Conservation (phyloP, 495 filamentous ascomycete species). For the Schizothecium vesticola region DNA sequence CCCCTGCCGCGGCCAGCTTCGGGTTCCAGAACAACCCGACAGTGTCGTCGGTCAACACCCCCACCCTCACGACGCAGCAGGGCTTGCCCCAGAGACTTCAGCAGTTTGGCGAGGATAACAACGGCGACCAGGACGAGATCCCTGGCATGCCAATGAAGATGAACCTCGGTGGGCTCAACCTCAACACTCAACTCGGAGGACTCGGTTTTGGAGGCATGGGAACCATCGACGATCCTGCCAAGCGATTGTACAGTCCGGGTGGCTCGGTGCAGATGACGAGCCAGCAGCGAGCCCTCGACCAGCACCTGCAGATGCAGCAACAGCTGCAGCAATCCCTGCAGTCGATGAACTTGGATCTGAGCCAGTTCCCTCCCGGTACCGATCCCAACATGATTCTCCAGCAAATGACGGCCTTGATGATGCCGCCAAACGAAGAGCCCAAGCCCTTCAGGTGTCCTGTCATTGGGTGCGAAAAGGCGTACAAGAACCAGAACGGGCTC, state of each 20-base stretch:
- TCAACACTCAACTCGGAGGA: slow-evolving; percentile 39
- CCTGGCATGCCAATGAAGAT: slow-evolving; percentile 56
- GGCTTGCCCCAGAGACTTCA: slow-evolving; percentile 37
- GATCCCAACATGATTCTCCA: slow-evolving; percentile 72
- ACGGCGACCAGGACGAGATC: slow-evolving; percentile 50
- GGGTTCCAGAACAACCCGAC: slow-evolving; percentile 90
- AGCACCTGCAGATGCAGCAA: slow-evolving; percentile 33
- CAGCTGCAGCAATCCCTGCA: slow-evolving; percentile 56
- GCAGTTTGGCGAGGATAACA: slow-evolving; percentile 48
- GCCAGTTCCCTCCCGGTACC: slow-evolving; percentile 65
- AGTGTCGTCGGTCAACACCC: slow-evolving; percentile 96
- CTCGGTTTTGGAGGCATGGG: slow-evolving; percentile 27
- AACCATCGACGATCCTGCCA: slow-evolving; percentile 94
- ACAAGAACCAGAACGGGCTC: slow-evolving; percentile 98
- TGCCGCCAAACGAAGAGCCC: slow-evolving; percentile 61
- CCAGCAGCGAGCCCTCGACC: slow-evolving; percentile 40
- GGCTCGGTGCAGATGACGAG: slow-evolving; percentile 57
- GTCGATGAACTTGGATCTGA: slow-evolving; percentile 58
- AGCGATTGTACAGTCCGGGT: slow-evolving; percentile 81
- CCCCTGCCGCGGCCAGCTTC: slow-evolving; percentile 68
- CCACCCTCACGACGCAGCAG: slow-evolving; percentile 67
- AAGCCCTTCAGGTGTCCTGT: slow-evolving; percentile 98
- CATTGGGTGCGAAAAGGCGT: slow-evolving; percentile 98
- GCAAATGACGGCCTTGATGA: slow-evolving; percentile 59
- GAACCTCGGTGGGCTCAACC: slow-evolving; percentile 48